A percentile compares a stretch with the other conserved stretches of the same genome.
Evolutionary conservation across 768 basidiomycete genomes (phyloP).

Genomic region (Pisolithus microcarpus): DNA sequence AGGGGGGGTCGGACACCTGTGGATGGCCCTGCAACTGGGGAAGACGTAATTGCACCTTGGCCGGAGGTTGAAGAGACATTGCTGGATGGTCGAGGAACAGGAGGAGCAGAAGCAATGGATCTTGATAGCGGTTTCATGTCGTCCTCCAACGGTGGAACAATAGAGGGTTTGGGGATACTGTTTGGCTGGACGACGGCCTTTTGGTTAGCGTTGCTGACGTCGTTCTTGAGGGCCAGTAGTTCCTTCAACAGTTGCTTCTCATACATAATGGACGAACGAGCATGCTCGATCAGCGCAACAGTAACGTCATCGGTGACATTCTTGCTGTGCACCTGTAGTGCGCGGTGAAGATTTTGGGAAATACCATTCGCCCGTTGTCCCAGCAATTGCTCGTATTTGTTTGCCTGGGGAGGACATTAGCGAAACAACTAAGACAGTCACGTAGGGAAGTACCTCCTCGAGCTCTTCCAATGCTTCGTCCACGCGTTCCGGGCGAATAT

Average conservation of each 20-base stretch:
- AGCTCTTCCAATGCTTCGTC: slow-evolving; percentile 90
- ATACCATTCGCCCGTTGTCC: slow-evolving; percentile 86
- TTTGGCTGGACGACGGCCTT: slow-evolving; percentile 44
- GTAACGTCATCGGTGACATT: slow-evolving; percentile 90
- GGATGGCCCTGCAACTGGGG: slow-evolving; percentile 53
- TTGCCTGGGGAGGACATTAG: slow-evolving; percentile 50
- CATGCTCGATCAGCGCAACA: slow-evolving; percentile 85
- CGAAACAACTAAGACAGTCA: slow-evolving; percentile 1
- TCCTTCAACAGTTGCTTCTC: slow-evolving; percentile 85
- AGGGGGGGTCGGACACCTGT: slow-evolving; percentile 14
- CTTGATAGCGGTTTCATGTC: slow-evolving; percentile 30
- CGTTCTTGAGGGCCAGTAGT: slow-evolving; percentile 74
- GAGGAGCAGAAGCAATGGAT: slow-evolving; percentile 15
- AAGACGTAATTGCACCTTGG: slow-evolving; percentile 32
- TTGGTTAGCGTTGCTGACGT: slow-evolving; percentile 62
- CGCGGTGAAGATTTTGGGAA: slow-evolving; percentile 85
- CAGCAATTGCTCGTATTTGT: slow-evolving; percentile 80
- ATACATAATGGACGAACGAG: slow-evolving; percentile 85
- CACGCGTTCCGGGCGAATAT: slow-evolving; percentile 77
- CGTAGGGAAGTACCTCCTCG: slow-evolving; percentile 60
- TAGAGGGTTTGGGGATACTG: slow-evolving; percentile 51
- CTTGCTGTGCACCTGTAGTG: slow-evolving; percentile 77
- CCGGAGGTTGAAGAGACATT: slow-evolving; percentile 18
- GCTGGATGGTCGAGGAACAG: slow-evolving; percentile 15
- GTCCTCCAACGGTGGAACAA: slow-evolving; percentile 62